Evolutionary conservation across 2,329 filamentous ascomycete species (phyloP).

Genomic region (Alternaria gaisen): DNA sequence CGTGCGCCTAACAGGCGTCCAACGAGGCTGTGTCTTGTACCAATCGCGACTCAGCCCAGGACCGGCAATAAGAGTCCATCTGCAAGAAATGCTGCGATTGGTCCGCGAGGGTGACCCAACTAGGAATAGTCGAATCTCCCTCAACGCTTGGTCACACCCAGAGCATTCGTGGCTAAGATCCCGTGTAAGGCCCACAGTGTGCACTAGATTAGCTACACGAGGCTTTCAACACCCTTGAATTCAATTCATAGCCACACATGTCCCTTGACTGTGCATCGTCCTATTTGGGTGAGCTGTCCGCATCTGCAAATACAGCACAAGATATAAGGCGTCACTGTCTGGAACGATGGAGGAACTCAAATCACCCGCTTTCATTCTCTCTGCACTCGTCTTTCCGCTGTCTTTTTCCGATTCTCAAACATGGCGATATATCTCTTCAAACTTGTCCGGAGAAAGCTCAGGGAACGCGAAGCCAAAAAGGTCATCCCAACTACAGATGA

Average conservation of each 20-base stretch:
- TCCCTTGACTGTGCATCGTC: neutral
- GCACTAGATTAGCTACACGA: neutral
- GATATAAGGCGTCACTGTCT: slow-evolving; percentile 18
- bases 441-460: slow-evolving; percentile 34
- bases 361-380: neutral
- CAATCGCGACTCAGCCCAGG: slow-evolving; percentile 8
- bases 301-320: neutral
- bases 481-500: slow-evolving; percentile 34
- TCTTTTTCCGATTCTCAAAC: neutral
- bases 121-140: slow-evolving; percentile 17
- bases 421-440: slow-evolving; percentile 43
- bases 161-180: neutral
- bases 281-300: slow-evolving; percentile 15
- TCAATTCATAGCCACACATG: slow-evolving; percentile 9
- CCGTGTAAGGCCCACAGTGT: neutral
- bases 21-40: neutral
- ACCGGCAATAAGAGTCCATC: neutral
- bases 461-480: slow-evolving; percentile 33
- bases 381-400: neutral
- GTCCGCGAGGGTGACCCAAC: slow-evolving; percentile 23
- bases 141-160: neutral
- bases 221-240: neutral
- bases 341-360: neutral
- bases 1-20: neutral
- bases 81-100: slow-evolving; percentile 24